These are phyloP conservation scores for Martiniozyma asiatica DNA, from an alignment of 1,139 yeast species.

Conservation along the genomic window DNA sequence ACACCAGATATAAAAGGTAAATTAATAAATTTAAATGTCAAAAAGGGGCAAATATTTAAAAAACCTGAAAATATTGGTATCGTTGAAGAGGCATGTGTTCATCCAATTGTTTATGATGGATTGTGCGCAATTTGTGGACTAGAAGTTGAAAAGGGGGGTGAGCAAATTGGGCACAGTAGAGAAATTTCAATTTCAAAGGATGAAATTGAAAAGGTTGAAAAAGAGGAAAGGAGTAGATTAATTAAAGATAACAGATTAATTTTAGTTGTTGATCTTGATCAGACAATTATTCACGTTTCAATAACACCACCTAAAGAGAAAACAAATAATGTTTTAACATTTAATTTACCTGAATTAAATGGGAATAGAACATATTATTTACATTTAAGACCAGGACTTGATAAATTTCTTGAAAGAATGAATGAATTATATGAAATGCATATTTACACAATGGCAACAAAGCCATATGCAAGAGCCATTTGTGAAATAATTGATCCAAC, in stretches of 20 bases:
- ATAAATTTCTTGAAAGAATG: slow-evolving; percentile 54
- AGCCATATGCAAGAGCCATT: slow-evolving; percentile 83
- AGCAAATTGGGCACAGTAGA: too few species aligned
- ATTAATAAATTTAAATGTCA: slow-evolving; percentile 37
- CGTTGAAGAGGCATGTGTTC: slow-evolving; percentile 77
- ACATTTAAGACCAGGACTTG: slow-evolving; percentile 79
- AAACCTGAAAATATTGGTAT: slow-evolving; percentile 40
- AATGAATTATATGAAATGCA: slow-evolving; percentile 73
- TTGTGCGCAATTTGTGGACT: slow-evolving; percentile 90
- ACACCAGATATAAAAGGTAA: slow-evolving; percentile 74
- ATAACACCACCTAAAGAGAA: slow-evolving; percentile 85
- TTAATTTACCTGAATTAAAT: slow-evolving; percentile 67
- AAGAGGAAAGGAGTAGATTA: slow-evolving; percentile 49
- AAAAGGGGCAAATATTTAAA: slow-evolving; percentile 48
- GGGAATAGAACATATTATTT: slow-evolving; percentile 80
- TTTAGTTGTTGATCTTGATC: slow-evolving; percentile 91
- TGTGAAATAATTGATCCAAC: slow-evolving; percentile 88
- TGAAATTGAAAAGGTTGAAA: slow-evolving; percentile 82
- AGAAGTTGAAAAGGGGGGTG: slow-evolving; percentile 70
- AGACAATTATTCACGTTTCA: slow-evolving; percentile 94
- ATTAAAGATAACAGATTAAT: slow-evolving; percentile 58
- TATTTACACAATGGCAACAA: slow-evolving; percentile 97
- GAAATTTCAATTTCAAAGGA: slow-evolving; percentile 74
- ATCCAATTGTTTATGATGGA: slow-evolving; percentile 93
- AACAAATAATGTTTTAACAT: slow-evolving; percentile 68